These are phyloP conservation scores for Alternaria solani DNA, from an alignment of 2,329 filamentous ascomycete genomes.

Conservation along the genomic window DNA sequence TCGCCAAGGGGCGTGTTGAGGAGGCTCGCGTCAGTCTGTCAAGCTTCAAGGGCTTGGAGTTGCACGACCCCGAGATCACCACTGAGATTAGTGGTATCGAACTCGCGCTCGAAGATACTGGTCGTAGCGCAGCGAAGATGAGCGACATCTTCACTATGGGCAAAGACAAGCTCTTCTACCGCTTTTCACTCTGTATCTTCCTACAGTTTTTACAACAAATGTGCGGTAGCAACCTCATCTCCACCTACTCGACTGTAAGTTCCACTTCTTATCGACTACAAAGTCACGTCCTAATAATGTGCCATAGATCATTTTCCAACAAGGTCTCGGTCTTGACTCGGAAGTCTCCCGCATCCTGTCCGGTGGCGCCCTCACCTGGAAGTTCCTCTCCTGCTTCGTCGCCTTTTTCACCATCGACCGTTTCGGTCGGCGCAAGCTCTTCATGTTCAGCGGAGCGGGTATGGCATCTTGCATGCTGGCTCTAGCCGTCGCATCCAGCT, in stretches of 20 bases:
- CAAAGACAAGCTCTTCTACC: slow-evolving; percentile 71
- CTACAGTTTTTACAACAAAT: slow-evolving; percentile 62
- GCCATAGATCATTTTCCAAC: slow-evolving; percentile 52
- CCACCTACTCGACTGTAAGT: slow-evolving; percentile 58
- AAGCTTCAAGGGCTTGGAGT: slow-evolving; percentile 50
- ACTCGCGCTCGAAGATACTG: slow-evolving; percentile 59
- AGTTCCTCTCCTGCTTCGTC: slow-evolving; percentile 65
- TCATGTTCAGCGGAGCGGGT: slow-evolving; percentile 61
- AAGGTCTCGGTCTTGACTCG: slow-evolving; percentile 53
- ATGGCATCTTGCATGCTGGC: slow-evolving; percentile 65
- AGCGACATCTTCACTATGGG: slow-evolving; percentile 60
- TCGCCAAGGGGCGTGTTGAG: slow-evolving; percentile 70
- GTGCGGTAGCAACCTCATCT: slow-evolving; percentile 60
- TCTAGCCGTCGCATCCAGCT: slow-evolving; percentile 62
- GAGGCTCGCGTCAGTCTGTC: slow-evolving; percentile 64
- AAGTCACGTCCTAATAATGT: neutral
- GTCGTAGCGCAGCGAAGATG: slow-evolving; percentile 69
- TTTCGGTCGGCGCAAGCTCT: slow-evolving; percentile 69
- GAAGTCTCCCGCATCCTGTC: slow-evolving; percentile 67
- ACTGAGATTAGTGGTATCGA: slow-evolving; percentile 68
- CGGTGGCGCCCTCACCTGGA: slow-evolving; percentile 67
- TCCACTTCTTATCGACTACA: slow-evolving; percentile 51
- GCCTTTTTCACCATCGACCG: slow-evolving; percentile 76
- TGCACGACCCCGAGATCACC: slow-evolving; percentile 64
- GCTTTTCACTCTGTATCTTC: slow-evolving; percentile 60